Base-by-base conservation (phyloP, 1,284 basidiomycete genomes). In the Leccinum fallax region DNA sequence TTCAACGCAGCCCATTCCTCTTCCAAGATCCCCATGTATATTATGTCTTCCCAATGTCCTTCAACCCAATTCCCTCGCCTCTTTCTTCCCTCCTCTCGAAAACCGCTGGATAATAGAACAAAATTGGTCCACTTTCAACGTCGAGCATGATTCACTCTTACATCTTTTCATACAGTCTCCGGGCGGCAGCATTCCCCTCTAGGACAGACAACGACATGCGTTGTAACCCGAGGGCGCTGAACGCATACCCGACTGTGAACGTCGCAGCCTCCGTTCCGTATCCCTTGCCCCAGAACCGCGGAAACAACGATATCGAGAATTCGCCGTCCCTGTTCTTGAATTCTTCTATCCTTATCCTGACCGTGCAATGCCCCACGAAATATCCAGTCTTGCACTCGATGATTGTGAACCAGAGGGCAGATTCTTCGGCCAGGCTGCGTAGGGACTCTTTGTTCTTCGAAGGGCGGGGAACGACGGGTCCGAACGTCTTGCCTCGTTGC, bases 51-150 rank as follows among this genome's bases (percentile, higher is more conserved):
- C 65, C 62, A 61, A 19, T 36, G 43, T 19, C 65, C 65, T 55
- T 69, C 60, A 16, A 16, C 40, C 67, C 67, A 65, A 49, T 62
- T 65, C 0, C 67, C 65, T 49, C 60, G 52, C 36, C 57, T 61
- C 53, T 67, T 69, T 26, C 61, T 68, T 19, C 55, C 65, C 16
- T 65, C 65, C 30, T 61, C 67, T 55, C n/a, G 52, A 52, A 69
- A 67, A 24, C 60, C 62, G 5, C 58, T 67, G n/a, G 21, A 49
- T 7, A 54, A 43, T 32, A 43, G 4, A 19, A 32, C 9, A 7
- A 13, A 11, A n/a, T 53, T 30, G 40, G 40, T 26, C 40, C n/a
- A 48, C n/a, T 51, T 28, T 53, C 7, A 32, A 40, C 1, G 2
- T 46, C 28, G 38, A 36, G 26, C 21, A 11, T 53, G 13, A 8